Evolutionary conservation across 1,139 yeast genomes (phyloP).

Genomic region (Protomyces arabidopsidicola): DNA sequence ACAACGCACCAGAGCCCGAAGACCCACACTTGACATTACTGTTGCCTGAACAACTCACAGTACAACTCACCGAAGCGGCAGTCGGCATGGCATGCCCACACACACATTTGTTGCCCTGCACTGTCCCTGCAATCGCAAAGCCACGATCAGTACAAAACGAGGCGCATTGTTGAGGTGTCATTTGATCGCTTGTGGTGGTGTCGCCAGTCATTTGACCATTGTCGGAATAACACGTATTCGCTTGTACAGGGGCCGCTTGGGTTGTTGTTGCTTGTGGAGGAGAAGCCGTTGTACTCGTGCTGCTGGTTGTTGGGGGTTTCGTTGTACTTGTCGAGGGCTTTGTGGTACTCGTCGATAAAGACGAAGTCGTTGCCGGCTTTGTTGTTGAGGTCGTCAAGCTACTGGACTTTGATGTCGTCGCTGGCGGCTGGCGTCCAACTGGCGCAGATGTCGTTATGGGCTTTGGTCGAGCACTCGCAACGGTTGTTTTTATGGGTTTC

Average conservation of each 20-base stretch:
- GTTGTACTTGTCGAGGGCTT: background rate
- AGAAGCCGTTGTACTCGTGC: background rate
- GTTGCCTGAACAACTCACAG: slow-evolving; percentile 15
- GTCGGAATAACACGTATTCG: slow-evolving; percentile 4
- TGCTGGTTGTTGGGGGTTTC: slow-evolving; percentile 3
- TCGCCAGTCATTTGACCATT: slow-evolving; percentile 1
- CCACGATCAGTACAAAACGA: slow-evolving; percentile 8
- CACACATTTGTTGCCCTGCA: slow-evolving; percentile 4
- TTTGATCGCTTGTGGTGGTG: background rate
- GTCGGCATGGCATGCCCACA: slow-evolving; percentile 9
- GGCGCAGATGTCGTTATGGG: background rate
- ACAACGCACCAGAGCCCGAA: background rate
- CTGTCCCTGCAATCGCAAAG: slow-evolving; percentile 1
- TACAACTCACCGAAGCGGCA: slow-evolving; percentile 1
- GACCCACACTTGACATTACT: slow-evolving; percentile 9
- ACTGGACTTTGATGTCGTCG: background rate
- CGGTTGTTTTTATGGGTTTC: background rate
- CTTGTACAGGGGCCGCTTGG: background rate
- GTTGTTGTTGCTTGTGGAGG: background rate
- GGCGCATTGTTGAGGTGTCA: slow-evolving; percentile 18
- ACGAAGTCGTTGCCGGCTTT: background rate
- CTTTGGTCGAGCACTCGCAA: background rate
- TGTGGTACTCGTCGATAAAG: background rate
- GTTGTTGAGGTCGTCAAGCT: background rate
- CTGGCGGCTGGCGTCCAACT: background rate